Conservation (phyloP, 2,329 filamentous ascomycete species). For the Colletotrichum tanaceti region DNA sequence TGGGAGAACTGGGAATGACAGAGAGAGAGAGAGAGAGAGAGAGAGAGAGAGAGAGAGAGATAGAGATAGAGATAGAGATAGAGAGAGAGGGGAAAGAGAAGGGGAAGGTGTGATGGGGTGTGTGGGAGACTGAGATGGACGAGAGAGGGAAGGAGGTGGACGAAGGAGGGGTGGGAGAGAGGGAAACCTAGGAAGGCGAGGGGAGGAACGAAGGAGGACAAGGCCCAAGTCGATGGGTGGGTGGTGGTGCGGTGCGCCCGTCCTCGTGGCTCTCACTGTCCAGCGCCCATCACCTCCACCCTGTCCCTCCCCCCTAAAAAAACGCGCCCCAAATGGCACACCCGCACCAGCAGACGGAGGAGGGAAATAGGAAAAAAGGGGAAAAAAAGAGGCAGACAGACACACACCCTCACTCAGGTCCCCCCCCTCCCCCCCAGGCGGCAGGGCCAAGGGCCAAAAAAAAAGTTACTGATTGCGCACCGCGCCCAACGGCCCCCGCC, state of each 20-base stretch:
- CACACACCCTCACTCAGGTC: background rate
- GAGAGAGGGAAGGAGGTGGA: background rate
- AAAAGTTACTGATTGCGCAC: conserved; percentile 65
- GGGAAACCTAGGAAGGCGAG: background rate
- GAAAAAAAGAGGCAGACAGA: conserved; percentile 11
- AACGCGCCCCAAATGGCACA: conserved; percentile 8
- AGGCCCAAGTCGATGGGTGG: background rate
- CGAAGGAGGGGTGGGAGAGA: background rate
- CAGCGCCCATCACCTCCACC: conserved; percentile 6
- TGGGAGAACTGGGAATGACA: background rate
- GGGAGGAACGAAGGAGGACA: background rate
- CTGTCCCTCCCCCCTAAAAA: background rate
- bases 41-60: too few species aligned
- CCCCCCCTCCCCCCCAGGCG: too few species aligned
- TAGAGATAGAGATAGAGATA: too few species aligned
- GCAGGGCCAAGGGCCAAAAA: conserved; percentile 16
- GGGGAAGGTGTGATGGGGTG: background rate
- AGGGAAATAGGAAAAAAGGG: background rate
- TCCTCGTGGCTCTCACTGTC: conserved; percentile 14
- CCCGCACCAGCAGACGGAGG: background rate
- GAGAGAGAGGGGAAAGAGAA: background rate
- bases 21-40: too few species aligned
- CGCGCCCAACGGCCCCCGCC: conserved; percentile 64
- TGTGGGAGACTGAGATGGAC: background rate
- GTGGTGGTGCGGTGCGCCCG: conserved; percentile 2